These are phyloP conservation scores for Pythium phragmitis DNA, from an alignment of 352 stramenopile species.

Conservation along the genomic window DNA sequence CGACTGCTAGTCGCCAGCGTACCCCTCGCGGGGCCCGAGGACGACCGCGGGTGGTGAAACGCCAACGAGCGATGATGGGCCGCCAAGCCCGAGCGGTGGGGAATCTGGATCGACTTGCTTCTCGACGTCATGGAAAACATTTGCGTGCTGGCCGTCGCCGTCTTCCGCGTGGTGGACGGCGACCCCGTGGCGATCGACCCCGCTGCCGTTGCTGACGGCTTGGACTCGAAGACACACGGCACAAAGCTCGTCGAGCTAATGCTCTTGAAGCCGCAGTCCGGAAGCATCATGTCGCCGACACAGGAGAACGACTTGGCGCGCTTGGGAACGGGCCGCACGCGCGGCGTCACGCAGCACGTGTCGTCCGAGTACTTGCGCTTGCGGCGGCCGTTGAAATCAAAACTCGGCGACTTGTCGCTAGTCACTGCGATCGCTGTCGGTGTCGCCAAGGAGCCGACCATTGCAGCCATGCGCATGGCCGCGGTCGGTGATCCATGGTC, in stretches of 20 bases:
- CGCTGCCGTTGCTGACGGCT: neutral
- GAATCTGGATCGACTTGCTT: conserved; percentile 60
- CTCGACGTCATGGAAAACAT: conserved; percentile 13
- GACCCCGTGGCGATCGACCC: no score
- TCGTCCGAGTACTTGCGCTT: conserved; percentile 60
- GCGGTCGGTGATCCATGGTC: conserved; percentile 11
- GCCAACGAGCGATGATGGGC: conserved; percentile 5
- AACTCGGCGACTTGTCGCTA: conserved; percentile 15
- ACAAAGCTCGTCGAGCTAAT: conserved; percentile 10
- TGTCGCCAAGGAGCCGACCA: conserved; percentile 7
- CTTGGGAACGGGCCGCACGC: conserved; percentile 57
- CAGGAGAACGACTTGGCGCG: conserved; percentile 48
- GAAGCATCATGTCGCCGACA: conserved; percentile 30
- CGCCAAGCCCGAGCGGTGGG: conserved; percentile 8
- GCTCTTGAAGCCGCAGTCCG: conserved; percentile 19
- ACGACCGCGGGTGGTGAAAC: conserved; percentile 35
- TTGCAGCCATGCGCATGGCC: conserved; percentile 11
- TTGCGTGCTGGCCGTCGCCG: neutral
- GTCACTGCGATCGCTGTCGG: neutral
- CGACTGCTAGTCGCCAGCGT: conserved; percentile 2
- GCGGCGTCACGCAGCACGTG: conserved; percentile 26
- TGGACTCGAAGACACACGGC: neutral
- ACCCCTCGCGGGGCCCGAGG: conserved; percentile 28
- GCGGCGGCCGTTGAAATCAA: conserved; percentile 41
- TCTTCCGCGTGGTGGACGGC: neutral